A percentile compares a stretch with the other conserved stretches of the same genome.
These are phyloP conservation scores for Triticum timopheevii DNA, from an alignment of 176 grass and related monocot species.

Conservation along the genomic window DNA sequence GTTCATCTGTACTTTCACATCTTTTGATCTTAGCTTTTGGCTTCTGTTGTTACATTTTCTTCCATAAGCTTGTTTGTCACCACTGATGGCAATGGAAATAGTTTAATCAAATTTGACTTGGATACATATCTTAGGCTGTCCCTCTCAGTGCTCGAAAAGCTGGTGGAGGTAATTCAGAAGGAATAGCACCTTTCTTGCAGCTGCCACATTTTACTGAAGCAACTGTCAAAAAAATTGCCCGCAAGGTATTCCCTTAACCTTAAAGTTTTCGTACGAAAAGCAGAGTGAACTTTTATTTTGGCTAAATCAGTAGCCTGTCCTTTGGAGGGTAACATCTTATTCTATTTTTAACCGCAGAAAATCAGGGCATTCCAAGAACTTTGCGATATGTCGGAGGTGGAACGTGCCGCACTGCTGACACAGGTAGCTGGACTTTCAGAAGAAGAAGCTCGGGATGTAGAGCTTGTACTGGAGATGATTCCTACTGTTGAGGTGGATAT, in stretches of 20 bases:
- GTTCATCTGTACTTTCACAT: background rate
- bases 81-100: constrained; percentile 27
- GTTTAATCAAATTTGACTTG: constrained; percentile 7
- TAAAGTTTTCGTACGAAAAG: background rate
- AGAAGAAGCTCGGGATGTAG: constrained; percentile 59
- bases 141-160: constrained; percentile 83
- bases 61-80: background rate
- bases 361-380: constrained; percentile 86
- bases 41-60: background rate
- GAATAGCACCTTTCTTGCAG: constrained; percentile 90
- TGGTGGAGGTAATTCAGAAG: constrained; percentile 73
- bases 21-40: background rate
- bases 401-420: constrained; percentile 68
- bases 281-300: background rate
- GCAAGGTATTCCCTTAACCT: constrained; percentile 55
- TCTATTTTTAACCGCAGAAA: constrained; percentile 53
- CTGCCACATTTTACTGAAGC: constrained; percentile 84
- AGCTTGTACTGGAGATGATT: constrained; percentile 90
- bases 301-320: background rate
- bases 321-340: background rate
- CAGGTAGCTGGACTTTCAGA: constrained; percentile 76
- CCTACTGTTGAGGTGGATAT: constrained; percentile 88
- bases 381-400: constrained; percentile 54
- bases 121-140: constrained; percentile 63
- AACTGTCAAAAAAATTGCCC: constrained; percentile 72